Evolutionary conservation across 2,329 filamentous ascomycete genomes (phyloP).

Genomic region (Curvularia verruculosa): DNA sequence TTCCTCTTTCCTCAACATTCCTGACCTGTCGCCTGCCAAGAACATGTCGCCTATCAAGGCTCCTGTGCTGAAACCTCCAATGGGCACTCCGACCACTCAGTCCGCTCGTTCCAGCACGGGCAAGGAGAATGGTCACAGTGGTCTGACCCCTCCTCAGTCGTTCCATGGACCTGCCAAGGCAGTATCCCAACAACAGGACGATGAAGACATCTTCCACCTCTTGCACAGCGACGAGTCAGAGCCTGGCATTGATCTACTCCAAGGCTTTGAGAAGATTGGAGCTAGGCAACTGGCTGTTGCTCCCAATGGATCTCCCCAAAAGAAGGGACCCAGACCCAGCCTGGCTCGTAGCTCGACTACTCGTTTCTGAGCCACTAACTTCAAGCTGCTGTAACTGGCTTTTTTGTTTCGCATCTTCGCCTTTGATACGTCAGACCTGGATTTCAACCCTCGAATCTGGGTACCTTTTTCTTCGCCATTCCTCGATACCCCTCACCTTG

Average conservation of each 20-base stretch:
- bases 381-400: constrained; percentile 10
- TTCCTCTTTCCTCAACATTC: constrained; percentile 47
- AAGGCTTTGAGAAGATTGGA: constrained; percentile 78
- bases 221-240: constrained; percentile 65
- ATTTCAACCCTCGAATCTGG: constrained; percentile 13
- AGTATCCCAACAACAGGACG: constrained; percentile 45
- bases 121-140: constrained; percentile 32
- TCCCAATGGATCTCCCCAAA: constrained; percentile 45
- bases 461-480: constrained; percentile 22
- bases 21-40: constrained; percentile 42
- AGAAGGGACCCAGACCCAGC: constrained; percentile 35
- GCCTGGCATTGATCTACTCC: constrained; percentile 72
- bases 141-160: constrained; percentile 38
- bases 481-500: constrained; percentile 26
- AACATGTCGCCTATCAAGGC: constrained; percentile 42
- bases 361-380: constrained; percentile 35
- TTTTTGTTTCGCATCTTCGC: constrained; percentile 3
- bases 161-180: constrained; percentile 34
- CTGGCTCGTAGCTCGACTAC: constrained; percentile 43
- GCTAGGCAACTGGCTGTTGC: constrained; percentile 41
- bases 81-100: constrained; percentile 31
- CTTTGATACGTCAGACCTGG: constrained; percentile 12
- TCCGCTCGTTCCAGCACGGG: constrained; percentile 23
- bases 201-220: constrained; percentile 63
- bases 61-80: constrained; percentile 36